Conservation (phyloP, 331 rosid species). For the Malus hybrid region DNA sequence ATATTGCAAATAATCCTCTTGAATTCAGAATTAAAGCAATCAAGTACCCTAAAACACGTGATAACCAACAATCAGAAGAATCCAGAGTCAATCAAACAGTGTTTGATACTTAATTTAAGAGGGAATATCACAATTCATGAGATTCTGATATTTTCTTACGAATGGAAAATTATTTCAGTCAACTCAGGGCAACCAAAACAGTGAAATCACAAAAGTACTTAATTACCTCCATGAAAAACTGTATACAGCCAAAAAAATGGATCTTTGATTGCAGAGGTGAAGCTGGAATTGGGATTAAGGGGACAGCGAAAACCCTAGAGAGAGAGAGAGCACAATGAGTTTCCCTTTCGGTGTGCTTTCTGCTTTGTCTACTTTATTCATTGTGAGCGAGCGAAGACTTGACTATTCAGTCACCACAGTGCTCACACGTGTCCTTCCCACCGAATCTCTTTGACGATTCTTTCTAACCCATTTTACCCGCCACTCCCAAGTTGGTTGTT, state of each 20-base stretch:
- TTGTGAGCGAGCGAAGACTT: background rate
- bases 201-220: constrained; percentile 19
- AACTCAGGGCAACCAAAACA: background rate
- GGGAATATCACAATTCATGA: background rate
- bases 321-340: background rate
- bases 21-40: background rate
- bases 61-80: background rate
- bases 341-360: background rate
- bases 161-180: background rate
- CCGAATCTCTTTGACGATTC: background rate
- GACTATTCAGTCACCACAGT: background rate
- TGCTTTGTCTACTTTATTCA: background rate
- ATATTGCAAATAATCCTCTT: background rate
- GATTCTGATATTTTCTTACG: background rate
- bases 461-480: background rate
- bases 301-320: constrained; percentile 35
- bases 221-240: constrained; percentile 51
- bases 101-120: background rate
- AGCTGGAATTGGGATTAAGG: background rate
- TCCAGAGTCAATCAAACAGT: background rate
- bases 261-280: constrained; percentile 7
- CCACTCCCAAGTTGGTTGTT: background rate
- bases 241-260: background rate
- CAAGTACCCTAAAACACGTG: background rate
- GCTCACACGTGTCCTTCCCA: background rate